These are phyloP conservation scores for Aspergillus kassunensis DNA, from an alignment of 495 filamentous ascomycete species.

Conservation along the genomic window DNA sequence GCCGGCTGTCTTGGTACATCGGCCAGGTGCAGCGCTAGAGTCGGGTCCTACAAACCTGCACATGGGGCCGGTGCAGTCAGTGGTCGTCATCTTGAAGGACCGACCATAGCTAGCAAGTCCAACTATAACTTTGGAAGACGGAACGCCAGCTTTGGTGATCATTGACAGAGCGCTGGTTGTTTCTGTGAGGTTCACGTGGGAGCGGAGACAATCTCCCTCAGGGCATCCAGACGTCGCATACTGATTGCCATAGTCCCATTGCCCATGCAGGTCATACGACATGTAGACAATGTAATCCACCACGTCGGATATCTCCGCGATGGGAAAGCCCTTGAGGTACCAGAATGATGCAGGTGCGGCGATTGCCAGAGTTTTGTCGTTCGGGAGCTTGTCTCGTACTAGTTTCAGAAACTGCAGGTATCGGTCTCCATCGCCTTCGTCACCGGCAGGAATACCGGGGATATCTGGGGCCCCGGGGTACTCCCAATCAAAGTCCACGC, in stretches of 20 bases:
- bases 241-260: conserved; percentile 25
- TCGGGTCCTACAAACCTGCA: background rate
- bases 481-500: conserved; percentile 42
- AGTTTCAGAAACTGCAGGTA: conserved; percentile 28
- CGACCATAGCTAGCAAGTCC: conserved; percentile 11
- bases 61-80: background rate
- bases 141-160: conserved; percentile 15
- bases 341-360: conserved; percentile 25
- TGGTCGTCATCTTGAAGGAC: background rate
- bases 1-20: background rate
- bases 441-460: conserved; percentile 29
- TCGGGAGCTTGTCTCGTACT: background rate
- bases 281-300: conserved; percentile 36
- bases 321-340: conserved; percentile 30
- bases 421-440: conserved; percentile 4
- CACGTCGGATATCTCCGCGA: conserved; percentile 17
- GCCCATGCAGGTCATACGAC: conserved; percentile 34
- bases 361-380: conserved; percentile 13
- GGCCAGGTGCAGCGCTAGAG: background rate
- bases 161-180: conserved; percentile 33
- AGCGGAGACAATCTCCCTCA: conserved; percentile 31
- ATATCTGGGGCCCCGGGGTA: conserved; percentile 39
- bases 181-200: conserved; percentile 41
- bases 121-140: background rate
- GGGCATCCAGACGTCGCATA: conserved; percentile 17